A percentile compares a stretch with the other conserved stretches of the same genome.
These are phyloP conservation scores for Trichoderma pleuroti DNA, from an alignment of 2,329 filamentous ascomycete genomes.

Conservation along the genomic window DNA sequence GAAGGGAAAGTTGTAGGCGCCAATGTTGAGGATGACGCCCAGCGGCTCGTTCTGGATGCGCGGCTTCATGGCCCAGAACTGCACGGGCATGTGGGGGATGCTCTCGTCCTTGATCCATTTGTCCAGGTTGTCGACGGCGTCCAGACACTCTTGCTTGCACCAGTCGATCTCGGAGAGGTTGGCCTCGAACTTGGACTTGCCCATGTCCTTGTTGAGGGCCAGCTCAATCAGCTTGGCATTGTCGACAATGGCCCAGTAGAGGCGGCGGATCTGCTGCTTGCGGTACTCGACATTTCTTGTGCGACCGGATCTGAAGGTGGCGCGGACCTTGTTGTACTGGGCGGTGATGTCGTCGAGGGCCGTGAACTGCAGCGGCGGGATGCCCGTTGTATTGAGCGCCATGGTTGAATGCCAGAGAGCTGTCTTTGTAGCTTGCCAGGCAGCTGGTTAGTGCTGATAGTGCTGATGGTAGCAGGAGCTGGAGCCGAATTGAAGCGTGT, in stretches of 20 bases:
- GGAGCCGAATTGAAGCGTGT: neutral
- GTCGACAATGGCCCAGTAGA: slow-evolving; percentile 91
- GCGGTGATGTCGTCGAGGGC: slow-evolving; percentile 62
- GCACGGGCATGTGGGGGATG: slow-evolving; percentile 64
- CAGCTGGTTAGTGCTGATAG: neutral
- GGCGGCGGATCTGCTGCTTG: slow-evolving; percentile 80
- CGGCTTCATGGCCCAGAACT: slow-evolving; percentile 66
- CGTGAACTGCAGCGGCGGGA: slow-evolving; percentile 56
- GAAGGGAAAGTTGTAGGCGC: slow-evolving; percentile 91
- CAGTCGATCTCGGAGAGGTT: slow-evolving; percentile 72
- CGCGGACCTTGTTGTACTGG: slow-evolving; percentile 58
- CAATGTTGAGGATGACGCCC: slow-evolving; percentile 79
- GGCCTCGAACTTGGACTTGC: slow-evolving; percentile 73
- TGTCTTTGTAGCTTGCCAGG: neutral
- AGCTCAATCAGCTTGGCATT: slow-evolving; percentile 68
- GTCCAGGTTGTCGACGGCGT: slow-evolving; percentile 71
- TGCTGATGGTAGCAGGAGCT: neutral
- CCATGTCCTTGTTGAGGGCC: slow-evolving; percentile 73
- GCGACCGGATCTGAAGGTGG: slow-evolving; percentile 72
- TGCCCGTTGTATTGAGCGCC: slow-evolving; percentile 37
- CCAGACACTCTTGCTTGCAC: slow-evolving; percentile 76
- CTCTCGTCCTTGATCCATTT: slow-evolving; percentile 81
- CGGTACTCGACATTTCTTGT: slow-evolving; percentile 82
- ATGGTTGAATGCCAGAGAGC: slow-evolving; percentile 30
- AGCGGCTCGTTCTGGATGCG: slow-evolving; percentile 83